These are phyloP conservation scores for Hyphopichia pseudoburtonii DNA, from an alignment of 1,139 yeast genomes.

Conservation along the genomic window DNA sequence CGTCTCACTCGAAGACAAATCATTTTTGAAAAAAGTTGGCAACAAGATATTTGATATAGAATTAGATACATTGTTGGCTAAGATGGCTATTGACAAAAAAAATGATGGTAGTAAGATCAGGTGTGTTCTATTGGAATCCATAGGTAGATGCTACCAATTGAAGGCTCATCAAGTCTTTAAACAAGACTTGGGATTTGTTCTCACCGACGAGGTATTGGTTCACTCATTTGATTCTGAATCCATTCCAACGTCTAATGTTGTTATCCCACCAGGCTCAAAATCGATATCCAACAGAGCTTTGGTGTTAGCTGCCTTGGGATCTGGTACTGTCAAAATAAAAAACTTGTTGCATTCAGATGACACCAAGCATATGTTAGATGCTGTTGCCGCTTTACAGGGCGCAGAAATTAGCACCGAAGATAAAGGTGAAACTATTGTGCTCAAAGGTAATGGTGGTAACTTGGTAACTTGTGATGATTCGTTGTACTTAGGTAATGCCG, in stretches of 20 bases:
- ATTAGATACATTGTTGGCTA: slow-evolving; percentile 66
- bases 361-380: slow-evolving; percentile 91
- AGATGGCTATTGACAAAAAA: slow-evolving; percentile 96
- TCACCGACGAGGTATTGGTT: slow-evolving; percentile 82
- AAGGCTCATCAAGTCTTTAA: slow-evolving; percentile 85
- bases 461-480: slow-evolving; percentile 59
- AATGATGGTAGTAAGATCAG: slow-evolving; percentile 91
- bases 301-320: slow-evolving; percentile 86
- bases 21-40: slow-evolving; percentile 65
- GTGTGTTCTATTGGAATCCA: slow-evolving; percentile 76
- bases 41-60: slow-evolving; percentile 62
- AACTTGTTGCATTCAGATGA: slow-evolving; percentile 94
- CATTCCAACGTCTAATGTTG: slow-evolving; percentile 43
- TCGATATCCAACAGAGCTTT: slow-evolving; percentile 95
- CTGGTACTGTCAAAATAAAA: slow-evolving; percentile 78
- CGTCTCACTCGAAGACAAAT: slow-evolving; percentile 68
- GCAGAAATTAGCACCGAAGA: slow-evolving; percentile 80
- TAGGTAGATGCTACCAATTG: slow-evolving; percentile 87
- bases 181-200: slow-evolving; percentile 73
- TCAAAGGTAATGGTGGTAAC: slow-evolving; percentile 84
- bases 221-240: slow-evolving; percentile 43
- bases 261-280: slow-evolving; percentile 95
- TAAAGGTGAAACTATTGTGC: slow-evolving; percentile 84
- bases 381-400: slow-evolving; percentile 76
- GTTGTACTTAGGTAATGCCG: slow-evolving; percentile 93